Base-by-base conservation (phyloP, 768 basidiomycete species). In the Auriscalpium microsporum region DNA sequence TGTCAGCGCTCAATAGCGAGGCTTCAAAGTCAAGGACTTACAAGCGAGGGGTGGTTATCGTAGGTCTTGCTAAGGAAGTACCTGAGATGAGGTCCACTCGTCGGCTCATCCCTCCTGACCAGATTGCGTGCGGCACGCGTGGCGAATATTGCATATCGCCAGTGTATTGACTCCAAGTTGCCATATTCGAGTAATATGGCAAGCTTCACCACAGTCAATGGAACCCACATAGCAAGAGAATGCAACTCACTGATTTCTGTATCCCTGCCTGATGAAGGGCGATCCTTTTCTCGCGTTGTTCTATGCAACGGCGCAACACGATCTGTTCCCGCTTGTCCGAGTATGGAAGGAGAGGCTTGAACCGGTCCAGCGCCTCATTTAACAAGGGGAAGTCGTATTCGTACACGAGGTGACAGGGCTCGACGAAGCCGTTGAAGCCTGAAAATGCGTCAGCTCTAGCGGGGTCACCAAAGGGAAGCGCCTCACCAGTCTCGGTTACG, bases 111-210 rank as follows among this genome's bases (percentile, higher is more conserved):
- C 2, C 81, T 79, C 17, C 89, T 75, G 48, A 90, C 73, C 13
- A 91, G 70, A 3, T 86, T 80, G 28, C 87, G 77, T 14, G 91
- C 72, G 63, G 80, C 80, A 54, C 86, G 75, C 33, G 83, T 73
- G 10, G 87, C 86, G 38, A 82, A 80, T 44, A 90, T 85, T 7
- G 75, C 72, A 65, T 93, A 93, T 54, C 82, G 78, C 90, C 90
- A 91, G 64, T 93, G 90, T 5, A 86, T 90, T 14, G 73, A 68
- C 3, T 77, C 61, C 28, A 81, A 79, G 19, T 79, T 74, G 1
- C 80, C 87, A 38, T 88, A 75, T 33, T 77, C 73, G 35, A 87
- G 68, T 16, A 86, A 72, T 21, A 72, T 61, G 0, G 68, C 61
- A 4, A 69, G 73, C 79, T 79, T 62, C 40, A 14, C 17, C 9